Conservation (phyloP, 2,329 filamentous ascomycete species). For the Monosporascus sp. region DNA sequence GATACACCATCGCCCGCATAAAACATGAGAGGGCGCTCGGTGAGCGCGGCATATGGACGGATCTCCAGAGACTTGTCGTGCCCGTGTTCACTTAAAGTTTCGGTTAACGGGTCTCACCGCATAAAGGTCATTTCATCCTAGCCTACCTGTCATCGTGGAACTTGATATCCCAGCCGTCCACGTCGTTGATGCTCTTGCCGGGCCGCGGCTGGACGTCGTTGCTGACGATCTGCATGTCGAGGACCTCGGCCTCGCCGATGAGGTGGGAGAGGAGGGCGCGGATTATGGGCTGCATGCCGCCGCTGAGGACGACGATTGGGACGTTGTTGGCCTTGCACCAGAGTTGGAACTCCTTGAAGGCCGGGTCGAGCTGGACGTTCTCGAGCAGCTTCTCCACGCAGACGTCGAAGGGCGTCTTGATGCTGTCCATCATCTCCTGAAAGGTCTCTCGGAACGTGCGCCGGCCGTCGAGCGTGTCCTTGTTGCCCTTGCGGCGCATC, state of each 20-base stretch:
- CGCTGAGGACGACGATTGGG: constrained; percentile 85
- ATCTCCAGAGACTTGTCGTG: constrained; percentile 96
- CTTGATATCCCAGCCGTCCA: constrained; percentile 79
- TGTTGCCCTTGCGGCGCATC: constrained; percentile 67
- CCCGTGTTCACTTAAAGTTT: constrained; percentile 56
- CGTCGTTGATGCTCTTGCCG: constrained; percentile 69
- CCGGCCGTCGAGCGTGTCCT: constrained; percentile 66
- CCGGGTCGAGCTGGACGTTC: constrained; percentile 83
- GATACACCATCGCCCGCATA: constrained; percentile 95
- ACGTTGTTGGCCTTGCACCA: constrained; percentile 80
- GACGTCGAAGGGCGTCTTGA: constrained; percentile 72
- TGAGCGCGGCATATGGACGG: constrained; percentile 73
- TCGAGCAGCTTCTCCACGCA: constrained; percentile 73
- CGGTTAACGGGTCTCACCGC: too few relatives aligned
- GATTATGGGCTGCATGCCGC: constrained; percentile 91
- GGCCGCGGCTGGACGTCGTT: constrained; percentile 66
- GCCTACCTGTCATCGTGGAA: constrained; percentile 78
- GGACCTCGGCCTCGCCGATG: constrained; percentile 67
- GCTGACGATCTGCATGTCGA: constrained; percentile 82
- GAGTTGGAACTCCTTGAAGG: constrained; percentile 81
- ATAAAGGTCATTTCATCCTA: not conserved
- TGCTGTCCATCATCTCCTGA: constrained; percentile 84
- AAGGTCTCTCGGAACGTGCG: constrained; percentile 81
- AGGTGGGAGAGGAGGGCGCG: constrained; percentile 73
- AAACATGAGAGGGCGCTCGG: constrained; percentile 76